Evolutionary conservation across 2,329 filamentous ascomycete species (phyloP), one percentile per base, ranked within the genome.

Genomic region (Talaromyces sp.): DNA sequence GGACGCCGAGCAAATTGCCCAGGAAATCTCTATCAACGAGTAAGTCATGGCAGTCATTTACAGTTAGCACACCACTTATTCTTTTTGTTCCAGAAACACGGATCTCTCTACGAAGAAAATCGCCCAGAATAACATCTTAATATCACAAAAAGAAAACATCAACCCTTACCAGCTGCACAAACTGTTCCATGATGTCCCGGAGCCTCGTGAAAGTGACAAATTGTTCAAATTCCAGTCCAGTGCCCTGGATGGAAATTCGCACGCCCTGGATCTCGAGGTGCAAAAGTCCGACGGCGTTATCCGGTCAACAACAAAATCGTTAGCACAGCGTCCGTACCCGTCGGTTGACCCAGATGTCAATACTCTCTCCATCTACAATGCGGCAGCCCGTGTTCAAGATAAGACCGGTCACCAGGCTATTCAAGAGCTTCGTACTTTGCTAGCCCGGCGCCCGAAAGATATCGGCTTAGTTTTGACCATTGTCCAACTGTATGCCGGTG

Each of bases 391-490:
- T 67, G 84, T 88, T 8, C 68, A 69, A 53, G 72, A 71, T 44
- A 82, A 86, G 65, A 82, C 82, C 10, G 88, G 86, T 52, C 89
- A 88, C 68, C 82, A 85, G 53, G 86, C 88, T 5, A 77, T 96
- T 36, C 90, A 88, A 71, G 81, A 85, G 39, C 84, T 96, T 28
- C 76, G 91, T 3, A 84, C 85, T 1, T 74, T 93, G 13, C 78
- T 93, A 7, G 88, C 91, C 68, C 88, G 86, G 70, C 82, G 91
- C 32, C 91, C 92, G 0, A 85, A 85, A 63, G 92, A 97, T 71
- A 80, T 96, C 25, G 93, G 93, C 1, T 81, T 97, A 3, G 78
- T 91, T 27, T 80, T 97, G 44, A 92, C 91, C 10, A 84, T 92
- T 60, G 83, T 93, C 10, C 92, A 97, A 73, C 83, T 96, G 52